These are phyloP conservation scores for Guadua angustifolia DNA, from an alignment of 176 grass and related monocot species.

Conservation along the genomic window DNA sequence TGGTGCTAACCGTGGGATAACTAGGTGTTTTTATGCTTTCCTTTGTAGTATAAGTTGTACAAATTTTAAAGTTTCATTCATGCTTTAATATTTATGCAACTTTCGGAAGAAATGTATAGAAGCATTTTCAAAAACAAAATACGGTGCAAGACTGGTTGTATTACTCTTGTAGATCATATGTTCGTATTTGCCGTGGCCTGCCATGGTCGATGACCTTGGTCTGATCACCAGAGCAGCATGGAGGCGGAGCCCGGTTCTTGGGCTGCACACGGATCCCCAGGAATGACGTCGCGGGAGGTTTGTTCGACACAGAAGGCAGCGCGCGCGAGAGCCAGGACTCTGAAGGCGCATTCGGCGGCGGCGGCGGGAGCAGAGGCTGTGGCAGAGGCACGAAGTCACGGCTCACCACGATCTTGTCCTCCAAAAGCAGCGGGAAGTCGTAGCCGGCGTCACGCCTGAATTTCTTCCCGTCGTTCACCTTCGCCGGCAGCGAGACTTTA, in stretches of 20 bases:
- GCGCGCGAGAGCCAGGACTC: conserved; percentile 90
- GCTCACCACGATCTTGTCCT: background rate
- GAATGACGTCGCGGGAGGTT: conserved; percentile 55
- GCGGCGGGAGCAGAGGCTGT: conserved; percentile 49
- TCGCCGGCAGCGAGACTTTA: background rate
- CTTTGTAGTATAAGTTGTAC: too few species aligned
- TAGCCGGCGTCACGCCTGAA: background rate
- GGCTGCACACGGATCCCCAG: conserved; percentile 71
- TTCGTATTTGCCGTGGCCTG: conserved; percentile 34
- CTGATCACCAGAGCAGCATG: conserved; percentile 7
- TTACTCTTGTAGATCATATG: conserved; percentile 61
- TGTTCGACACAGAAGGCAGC: conserved; percentile 65
- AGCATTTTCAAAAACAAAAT: too few species aligned
- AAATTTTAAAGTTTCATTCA: too few species aligned
- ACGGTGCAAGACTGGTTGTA: background rate
- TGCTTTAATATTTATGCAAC: too few species aligned
- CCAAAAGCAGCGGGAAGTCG: conserved; percentile 41
- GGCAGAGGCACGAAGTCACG: conserved; percentile 33
- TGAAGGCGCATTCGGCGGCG: conserved; percentile 69
- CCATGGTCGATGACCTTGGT: conserved; percentile 40
- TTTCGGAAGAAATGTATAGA: too few species aligned
- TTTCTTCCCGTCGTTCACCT: conserved; percentile 24
- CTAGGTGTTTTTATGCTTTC: background rate
- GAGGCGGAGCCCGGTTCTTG: conserved; percentile 53
- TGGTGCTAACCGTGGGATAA: background rate